Base-by-base conservation (phyloP, 2,329 filamentous ascomycete genomes). In the Fusarium virguliforme region DNA sequence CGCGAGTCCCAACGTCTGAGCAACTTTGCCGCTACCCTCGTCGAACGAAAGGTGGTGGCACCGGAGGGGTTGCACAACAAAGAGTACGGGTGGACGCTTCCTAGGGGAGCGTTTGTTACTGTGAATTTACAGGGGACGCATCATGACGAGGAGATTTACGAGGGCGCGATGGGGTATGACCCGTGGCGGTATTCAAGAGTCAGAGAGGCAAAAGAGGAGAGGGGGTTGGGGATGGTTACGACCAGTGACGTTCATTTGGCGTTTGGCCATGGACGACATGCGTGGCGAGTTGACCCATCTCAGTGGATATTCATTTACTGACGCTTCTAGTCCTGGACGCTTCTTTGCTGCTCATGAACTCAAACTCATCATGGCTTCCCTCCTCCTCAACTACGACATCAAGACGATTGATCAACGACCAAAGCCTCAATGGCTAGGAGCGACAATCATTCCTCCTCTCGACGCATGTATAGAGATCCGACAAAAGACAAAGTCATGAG, bases 201-300 rank as follows among this genome's bases (percentile, higher is more conserved):
- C 13, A 78, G 84, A 15, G 82, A 87, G 65, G 79, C 76, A 24
- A 81, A 78, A 59, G 79, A 82, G 32, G 72, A 59, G 0, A 84
- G 75, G 70, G 71, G 75, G 1, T 37, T 85, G 15, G 83, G 86
- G 4, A 84, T 90, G 80, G 85, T 88, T 12, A 86, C 86, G 6
- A 88, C 87, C 2, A 85, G 84, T 37, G 80, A 85, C 38, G 75
- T 79, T 8, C 85, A 87, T 70, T 74, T 89, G 22, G 80, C 85
- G 0, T 90, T 90, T 76, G 87, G 88, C 0, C 86, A 89, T 65
- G 88, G 88, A 8, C 80, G 85, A 67, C 87, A 90, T 74, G 86
- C 84, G 3, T 86, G 78, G 78, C 79, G 41, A 73, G 77, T 67
- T 9, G 13, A 46, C 28, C 13, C n/a, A 32, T 32, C 4, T 4